Percentiles rank a stretch among this genome's conserved stretches.
Evolutionary conservation across 139 green algal genomes (phyloP).

Genomic region (Yamagishiella unicocca): DNA sequence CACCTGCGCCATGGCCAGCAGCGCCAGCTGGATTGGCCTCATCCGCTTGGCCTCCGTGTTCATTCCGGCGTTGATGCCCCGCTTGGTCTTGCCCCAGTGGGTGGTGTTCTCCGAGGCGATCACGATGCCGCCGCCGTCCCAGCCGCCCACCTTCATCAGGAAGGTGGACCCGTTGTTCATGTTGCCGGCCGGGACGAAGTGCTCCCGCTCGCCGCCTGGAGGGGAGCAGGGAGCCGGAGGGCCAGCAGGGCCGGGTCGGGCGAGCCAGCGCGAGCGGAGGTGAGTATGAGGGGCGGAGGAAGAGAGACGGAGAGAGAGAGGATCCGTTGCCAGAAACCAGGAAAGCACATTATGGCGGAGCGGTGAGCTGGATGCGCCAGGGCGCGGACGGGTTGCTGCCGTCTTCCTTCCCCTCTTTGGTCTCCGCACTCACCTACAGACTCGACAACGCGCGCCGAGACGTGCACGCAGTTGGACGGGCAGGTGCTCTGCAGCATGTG

Average conservation of each 20-base stretch:
- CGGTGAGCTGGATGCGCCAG: too few species aligned
- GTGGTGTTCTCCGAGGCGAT: not conserved
- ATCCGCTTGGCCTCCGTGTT: slow-evolving; percentile 50
- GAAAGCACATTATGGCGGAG: too few species aligned
- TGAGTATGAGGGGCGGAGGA: not conserved
- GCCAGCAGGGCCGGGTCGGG: too few species aligned
- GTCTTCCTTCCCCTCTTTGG: not conserved
- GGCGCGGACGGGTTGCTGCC: too few species aligned
- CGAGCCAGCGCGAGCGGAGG: too few species aligned
- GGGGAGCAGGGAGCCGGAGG: not conserved
- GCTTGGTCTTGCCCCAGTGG: slow-evolving; percentile 26
- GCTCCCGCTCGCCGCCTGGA: slow-evolving; percentile 7
- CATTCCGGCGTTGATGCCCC: slow-evolving; percentile 10
- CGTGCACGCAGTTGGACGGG: slow-evolving; percentile 46
- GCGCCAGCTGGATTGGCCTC: slow-evolving; percentile 55
- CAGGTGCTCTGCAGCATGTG: slow-evolving; percentile 46
- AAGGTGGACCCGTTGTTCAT: slow-evolving; percentile 12
- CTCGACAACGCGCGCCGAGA: slow-evolving; percentile 13
- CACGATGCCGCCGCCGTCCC: slow-evolving; percentile 19
- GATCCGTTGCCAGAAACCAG: too few species aligned
- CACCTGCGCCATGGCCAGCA: slow-evolving; percentile 50
- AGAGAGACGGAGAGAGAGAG: not conserved
- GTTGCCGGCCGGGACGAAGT: slow-evolving; percentile 25
- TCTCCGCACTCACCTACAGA: slow-evolving; percentile 10
- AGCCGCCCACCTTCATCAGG: slow-evolving; percentile 39